A percentile compares a stretch with the other conserved stretches of the same genome.
Conservation (phyloP, 176 grass and related monocot genomes). For the Thalia dealbata region DNA sequence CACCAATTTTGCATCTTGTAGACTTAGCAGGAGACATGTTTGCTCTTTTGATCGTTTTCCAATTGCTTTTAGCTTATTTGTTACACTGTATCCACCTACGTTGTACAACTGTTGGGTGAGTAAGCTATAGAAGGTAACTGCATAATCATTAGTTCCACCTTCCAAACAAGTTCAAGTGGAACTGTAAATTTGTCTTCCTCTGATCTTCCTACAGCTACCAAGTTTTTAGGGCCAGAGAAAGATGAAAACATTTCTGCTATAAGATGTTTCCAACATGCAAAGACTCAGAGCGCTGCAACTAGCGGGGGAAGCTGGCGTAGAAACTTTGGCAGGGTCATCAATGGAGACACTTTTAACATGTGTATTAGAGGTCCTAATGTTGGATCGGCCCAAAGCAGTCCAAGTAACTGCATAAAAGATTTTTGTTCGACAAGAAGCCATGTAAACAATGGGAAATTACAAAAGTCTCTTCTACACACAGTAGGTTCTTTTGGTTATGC, state of each 20-base stretch:
- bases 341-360: neutral
- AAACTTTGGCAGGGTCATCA: constrained; percentile 9
- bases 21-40: neutral
- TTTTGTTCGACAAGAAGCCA: constrained; percentile 30
- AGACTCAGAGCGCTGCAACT: constrained; percentile 35
- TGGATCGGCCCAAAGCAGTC: constrained; percentile 9
- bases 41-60: neutral
- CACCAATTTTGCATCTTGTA: neutral
- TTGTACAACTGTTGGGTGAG: constrained; percentile 27
- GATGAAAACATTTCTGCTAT: constrained; percentile 35
- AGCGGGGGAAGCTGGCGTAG: constrained; percentile 23
- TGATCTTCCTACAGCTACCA: constrained; percentile 59
- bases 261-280: constrained; percentile 44
- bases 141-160: constrained; percentile 32
- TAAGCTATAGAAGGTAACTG: constrained; percentile 20
- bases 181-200: constrained; percentile 58
- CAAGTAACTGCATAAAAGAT: neutral
- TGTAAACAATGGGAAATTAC: constrained; percentile 25
- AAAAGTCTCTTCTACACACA: constrained; percentile 25
- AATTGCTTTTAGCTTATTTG: neutral
- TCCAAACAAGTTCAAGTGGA: constrained; percentile 45
- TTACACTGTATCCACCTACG: constrained; percentile 10
- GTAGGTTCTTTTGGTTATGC: constrained; percentile 15
- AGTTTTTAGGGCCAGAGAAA: constrained; percentile 67
- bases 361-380: neutral